Base-by-base conservation (phyloP, 148 eudicot genomes). In the Nyssa sinensis region DNA sequence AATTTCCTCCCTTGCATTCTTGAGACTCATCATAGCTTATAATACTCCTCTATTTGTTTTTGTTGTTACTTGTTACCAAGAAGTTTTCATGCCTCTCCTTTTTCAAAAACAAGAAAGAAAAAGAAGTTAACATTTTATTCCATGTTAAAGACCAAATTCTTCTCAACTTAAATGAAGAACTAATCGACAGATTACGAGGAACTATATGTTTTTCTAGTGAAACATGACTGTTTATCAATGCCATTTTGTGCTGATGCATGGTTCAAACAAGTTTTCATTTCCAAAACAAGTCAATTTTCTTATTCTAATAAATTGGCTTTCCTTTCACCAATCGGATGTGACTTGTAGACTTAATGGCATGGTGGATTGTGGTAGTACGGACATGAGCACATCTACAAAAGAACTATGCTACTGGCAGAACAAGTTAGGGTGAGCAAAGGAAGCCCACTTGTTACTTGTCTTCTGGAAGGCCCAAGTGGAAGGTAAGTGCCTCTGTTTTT, bases 341-440 rank as follows among this genome's bases (percentile, higher is more conserved):
- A 63, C 65, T 74, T 83, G 63, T 86, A 94, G 97, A 84, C 93
- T 92, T 23, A 86, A 94, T 85, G 97, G 98, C 68, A 86, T 94
- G 75, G 90, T 94, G 80, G 97, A 90, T 62, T 94, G 95, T 87
- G 97, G 97, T n/a, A 75, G 80, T 65, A 74, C 90, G 92, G n/a
- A n/a, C 98, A 94, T 72, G 94, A 89, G 33, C 97, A 95, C 74
- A 95, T 95, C 72, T 88, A 80, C 71, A 91, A 84, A 77, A 89
- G 98, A 79, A 78, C 96, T 55, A 95, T 95, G 96, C 79, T 90
- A 53, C 81, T 95, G 51, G 85, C 96, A 41, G 96, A 95, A 70
- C 99, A 95, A 92, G 98, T 95, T 58, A 92, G 89, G 76, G 89
- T 85, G 49, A 92, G 99, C 88, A 85, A 78, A 81, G 99, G 97